phyloP scores from a whole-genome alignment of 495 filamentous ascomycete species.

The Trichoderma gamsii region DNA sequence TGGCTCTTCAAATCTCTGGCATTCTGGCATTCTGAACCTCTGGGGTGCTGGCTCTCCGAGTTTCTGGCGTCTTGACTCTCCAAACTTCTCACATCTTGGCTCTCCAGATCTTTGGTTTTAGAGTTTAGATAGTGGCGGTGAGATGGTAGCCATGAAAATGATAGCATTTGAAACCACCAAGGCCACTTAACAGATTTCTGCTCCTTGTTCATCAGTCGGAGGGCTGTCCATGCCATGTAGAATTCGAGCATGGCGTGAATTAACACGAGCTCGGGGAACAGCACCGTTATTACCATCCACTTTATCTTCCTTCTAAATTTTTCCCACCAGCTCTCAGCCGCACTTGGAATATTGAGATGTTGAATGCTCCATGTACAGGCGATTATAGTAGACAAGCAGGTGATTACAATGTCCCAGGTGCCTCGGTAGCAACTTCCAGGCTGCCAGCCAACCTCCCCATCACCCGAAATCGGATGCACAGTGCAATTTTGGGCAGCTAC shows the following conservation, averaged over 20 bases:
- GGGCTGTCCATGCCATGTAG: not conserved
- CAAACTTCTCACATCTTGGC: not conserved
- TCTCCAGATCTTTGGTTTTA: not conserved
- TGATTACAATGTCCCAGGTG: constrained; percentile 17
- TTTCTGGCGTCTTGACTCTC: no score
- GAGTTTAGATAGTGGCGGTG: not conserved
- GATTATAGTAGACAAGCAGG: constrained; percentile 25
- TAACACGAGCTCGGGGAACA: constrained; percentile 21
- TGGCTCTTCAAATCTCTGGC: no score
- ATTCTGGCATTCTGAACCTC: no score
- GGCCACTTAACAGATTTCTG: not conserved
- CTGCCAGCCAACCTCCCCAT: not conserved
- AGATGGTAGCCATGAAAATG: not conserved
- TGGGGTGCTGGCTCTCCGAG: no score
- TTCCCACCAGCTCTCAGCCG: not conserved
- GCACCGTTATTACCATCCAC: constrained; percentile 18
- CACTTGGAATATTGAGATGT: constrained; percentile 25
- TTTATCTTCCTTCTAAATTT: constrained; percentile 10
- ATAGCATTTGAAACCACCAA: not conserved
- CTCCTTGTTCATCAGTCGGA: not conserved
- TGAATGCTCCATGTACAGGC: constrained; percentile 31
- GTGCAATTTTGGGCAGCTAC: not conserved
- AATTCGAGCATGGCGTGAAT: constrained; percentile 20
- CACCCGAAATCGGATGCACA: not conserved
- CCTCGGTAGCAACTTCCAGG: constrained; percentile 14